Conservation (phyloP, 148 eudicot genomes). For the Hydrangea macrophylla region DNA sequence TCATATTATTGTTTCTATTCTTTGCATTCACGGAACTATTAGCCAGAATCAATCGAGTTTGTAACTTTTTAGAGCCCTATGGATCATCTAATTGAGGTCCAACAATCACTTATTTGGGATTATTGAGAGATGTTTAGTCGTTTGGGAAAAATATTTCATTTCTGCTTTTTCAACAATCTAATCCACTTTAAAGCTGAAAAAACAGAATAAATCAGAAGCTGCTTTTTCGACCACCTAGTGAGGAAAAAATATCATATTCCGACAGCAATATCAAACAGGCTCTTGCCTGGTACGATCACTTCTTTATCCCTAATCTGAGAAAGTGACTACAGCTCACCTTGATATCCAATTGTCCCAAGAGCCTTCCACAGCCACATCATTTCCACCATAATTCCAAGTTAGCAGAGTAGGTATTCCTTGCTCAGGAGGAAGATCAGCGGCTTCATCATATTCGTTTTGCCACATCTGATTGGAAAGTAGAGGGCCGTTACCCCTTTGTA, state of each 20-base stretch:
- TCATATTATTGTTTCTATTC: neutral
- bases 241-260: no score
- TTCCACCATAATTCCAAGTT: slow-evolving; percentile 84
- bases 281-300: neutral
- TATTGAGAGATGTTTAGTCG: no score
- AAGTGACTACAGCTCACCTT: slow-evolving; percentile 32
- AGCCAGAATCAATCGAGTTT: neutral
- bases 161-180: no score
- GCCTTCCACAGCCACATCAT: slow-evolving; percentile 74
- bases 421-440: slow-evolving; percentile 43
- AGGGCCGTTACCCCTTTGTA: slow-evolving; percentile 43
- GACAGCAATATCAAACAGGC: no score
- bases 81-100: no score
- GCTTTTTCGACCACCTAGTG: no score
- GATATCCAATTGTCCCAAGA: slow-evolving; percentile 92
- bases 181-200: no score
- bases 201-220: no score
- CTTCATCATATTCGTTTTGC: slow-evolving; percentile 36
- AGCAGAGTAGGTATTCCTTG: slow-evolving; percentile 73
- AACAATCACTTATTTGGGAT: no score
- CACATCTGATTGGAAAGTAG: slow-evolving; percentile 34
- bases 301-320: neutral
- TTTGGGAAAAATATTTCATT: no score
- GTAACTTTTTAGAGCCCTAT: no score
- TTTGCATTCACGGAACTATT: neutral